Percentiles rank a stretch among this genome's conserved stretches.
Evolutionary conservation across 352 stramenopile species (phyloP).

Genomic region (Globisporangium viniferum): DNA sequence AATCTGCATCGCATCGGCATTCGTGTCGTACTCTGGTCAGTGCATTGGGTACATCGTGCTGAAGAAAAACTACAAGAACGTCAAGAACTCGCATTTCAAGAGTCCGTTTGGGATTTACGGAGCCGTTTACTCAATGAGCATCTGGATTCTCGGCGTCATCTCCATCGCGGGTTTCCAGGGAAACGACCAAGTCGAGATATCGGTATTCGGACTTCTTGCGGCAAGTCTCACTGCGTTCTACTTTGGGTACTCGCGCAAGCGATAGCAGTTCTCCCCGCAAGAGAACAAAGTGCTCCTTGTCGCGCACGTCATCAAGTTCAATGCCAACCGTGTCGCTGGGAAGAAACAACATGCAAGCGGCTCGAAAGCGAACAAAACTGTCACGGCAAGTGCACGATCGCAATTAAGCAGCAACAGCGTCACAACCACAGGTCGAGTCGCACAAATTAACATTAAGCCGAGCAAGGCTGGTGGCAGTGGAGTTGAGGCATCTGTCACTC

Average conservation of each 20-base stretch:
- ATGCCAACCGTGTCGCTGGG: not conserved
- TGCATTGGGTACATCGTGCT: conserved; percentile 28
- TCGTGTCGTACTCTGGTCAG: conserved; percentile 21
- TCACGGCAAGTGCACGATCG: not conserved
- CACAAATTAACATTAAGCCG: not conserved
- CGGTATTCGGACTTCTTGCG: conserved; percentile 1
- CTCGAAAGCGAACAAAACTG: not conserved
- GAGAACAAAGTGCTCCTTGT: conserved; percentile 27
- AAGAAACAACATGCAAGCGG: not conserved
- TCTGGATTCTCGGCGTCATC: conserved; percentile 15
- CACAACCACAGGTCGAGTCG: not conserved
- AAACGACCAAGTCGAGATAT: conserved; percentile 9
- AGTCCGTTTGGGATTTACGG: conserved; percentile 19
- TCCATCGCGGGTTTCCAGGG: conserved; percentile 15
- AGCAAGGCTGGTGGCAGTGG: not conserved
- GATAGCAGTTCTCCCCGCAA: conserved; percentile 21
- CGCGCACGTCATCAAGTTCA: conserved; percentile 29
- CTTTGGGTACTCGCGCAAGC: conserved; percentile 15
- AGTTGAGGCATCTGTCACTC: not conserved
- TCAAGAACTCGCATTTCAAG: conserved; percentile 23
- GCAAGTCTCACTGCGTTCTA: conserved; percentile 16
- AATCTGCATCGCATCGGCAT: conserved; percentile 10
- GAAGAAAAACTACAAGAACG: conserved; percentile 17
- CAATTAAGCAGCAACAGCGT: not conserved
- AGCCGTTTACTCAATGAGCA: conserved; percentile 19